A percentile compares a stretch with the other conserved stretches of the same genome.
phyloP scores from a whole-genome alignment of 2,329 filamentous ascomycete genomes.

The Stachybotrys echinatus region DNA sequence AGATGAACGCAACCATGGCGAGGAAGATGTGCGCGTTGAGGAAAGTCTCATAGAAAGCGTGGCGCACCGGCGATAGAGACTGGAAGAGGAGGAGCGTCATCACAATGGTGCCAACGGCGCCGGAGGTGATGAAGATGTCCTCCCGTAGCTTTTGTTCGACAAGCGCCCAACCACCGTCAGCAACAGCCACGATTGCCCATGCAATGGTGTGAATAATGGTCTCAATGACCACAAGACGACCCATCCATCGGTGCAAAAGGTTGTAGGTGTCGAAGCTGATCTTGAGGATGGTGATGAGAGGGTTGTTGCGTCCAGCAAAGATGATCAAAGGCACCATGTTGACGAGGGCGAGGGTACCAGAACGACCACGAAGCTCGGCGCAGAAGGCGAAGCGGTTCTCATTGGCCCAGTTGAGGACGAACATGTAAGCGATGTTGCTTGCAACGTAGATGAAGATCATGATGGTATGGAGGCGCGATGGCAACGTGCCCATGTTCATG shows the following conservation, averaged over 20 bases:
- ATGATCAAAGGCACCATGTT: conserved; percentile 92
- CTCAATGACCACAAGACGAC: conserved; percentile 66
- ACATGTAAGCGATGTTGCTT: conserved; percentile 60
- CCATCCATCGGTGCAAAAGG: conserved; percentile 65
- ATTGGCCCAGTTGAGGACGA: conserved; percentile 54
- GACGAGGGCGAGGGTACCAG: conserved; percentile 75
- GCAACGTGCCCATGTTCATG: conserved; percentile 56
- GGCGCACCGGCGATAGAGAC: conserved; percentile 74
- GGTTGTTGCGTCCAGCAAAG: conserved; percentile 89
- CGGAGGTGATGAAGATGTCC: conserved; percentile 61
- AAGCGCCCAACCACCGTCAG: conserved; percentile 57
- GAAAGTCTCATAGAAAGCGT: conserved; percentile 97
- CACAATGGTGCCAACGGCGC: conserved; percentile 54
- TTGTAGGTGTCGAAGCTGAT: conserved; percentile 98
- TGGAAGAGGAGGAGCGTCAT: conserved; percentile 64
- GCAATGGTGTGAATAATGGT: conserved; percentile 62
- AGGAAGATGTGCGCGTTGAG: conserved; percentile 78
- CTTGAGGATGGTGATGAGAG: conserved; percentile 72
- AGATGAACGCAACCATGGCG: conserved; percentile 61
- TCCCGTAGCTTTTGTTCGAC: conserved; percentile 48
- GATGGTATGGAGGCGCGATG: conserved; percentile 57
- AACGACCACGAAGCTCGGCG: conserved; percentile 80
- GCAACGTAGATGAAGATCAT: conserved; percentile 51
- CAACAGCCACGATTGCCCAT: conserved; percentile 69
- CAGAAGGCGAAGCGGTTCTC: conserved; percentile 58